Evolutionary conservation across 352 stramenopile genomes (phyloP), one percentile per base, ranked within the genome.

Genomic region (Globisporangium mamillatum): DNA sequence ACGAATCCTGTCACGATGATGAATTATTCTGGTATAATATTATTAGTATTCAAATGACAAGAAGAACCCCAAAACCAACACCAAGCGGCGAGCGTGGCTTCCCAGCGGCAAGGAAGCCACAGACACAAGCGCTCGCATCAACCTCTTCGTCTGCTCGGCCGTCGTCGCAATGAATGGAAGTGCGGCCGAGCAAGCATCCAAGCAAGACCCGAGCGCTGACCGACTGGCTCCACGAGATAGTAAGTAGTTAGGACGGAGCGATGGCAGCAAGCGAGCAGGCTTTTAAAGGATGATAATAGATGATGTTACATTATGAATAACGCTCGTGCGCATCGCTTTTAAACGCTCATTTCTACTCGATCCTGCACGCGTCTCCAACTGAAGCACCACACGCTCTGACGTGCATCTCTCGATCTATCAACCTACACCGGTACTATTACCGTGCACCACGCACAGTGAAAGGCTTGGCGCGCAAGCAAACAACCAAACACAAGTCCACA

Each of bases 21-120:
- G 27, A 32, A 64, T 64, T 55, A 64, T 64, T 64, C 44, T 60
- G 55, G 25, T 64, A 53, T 53, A 63, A 52, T 63, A 64, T 64
- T 64, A 64, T 64, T 64, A 64, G 38, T 55, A 41, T 64, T 50
- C 59, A 55, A 64, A 64, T 36, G 59, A 29, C 36, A 34, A 64
- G 22, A 18, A 38, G 41, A n/a, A 50, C 16, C 25, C 34, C 59
- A 24, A 12, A 7, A 60, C 16, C n/a, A n/a, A 18, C 38, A 18
- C 38, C 38, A 46, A 46, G 12, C 38, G 12, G 16, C 22, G 27
- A 41, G 55, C 9, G 59, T 55, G 59, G 59, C 22, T 55, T 67
- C 34, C 50, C 22, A 38, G 29, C 27, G 36, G 24, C 22, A 59
- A 34, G 53, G 54, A 67, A 50, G 12, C 22, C 16, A 46, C 38